Evolutionary conservation across 2,329 filamentous ascomycete species (phyloP), one percentile per base, ranked within the genome.

Genomic region (Colletotrichum viniferum): DNA sequence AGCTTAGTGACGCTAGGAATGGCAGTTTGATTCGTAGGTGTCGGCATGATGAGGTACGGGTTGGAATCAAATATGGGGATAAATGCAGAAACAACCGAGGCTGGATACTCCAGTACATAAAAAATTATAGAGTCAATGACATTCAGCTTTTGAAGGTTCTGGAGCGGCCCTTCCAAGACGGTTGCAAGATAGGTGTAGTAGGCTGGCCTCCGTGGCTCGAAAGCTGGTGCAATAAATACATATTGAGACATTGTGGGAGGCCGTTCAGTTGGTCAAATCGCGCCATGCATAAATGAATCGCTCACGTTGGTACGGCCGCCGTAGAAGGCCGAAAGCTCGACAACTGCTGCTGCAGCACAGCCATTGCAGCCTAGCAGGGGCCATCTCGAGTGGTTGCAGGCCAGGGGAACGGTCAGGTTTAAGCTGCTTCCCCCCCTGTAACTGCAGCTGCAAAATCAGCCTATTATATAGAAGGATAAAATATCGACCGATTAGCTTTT

Each of bases 401-500:
- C n/a, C n/a, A 13, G 0, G n/a, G n/a, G 0, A 13, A 7, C 0
- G 10, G 1, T 2, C n/a, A 4, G 43, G 43, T 52, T 52, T n/a
- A 3, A 52, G 43, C n/a, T 21, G 43, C 43, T 13, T 52, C 10
- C n/a, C 13, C 43, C 43, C 43, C 43, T 52, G 43, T 0, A 52
- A 13, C 2, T 52, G 6, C 43, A 21, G 10, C 43, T 13, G 1
- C 0, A 1, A 21, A 21, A 1, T 52, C n/a, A 52, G 43, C 43
- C 43, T 52, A 1, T 1, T 21, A 52, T 21, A 1, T 0, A 0
- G 6, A 52, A 1, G 43, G n/a, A 52, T 21, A 7, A 0, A 1
- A 21, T 52, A 52, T 52, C 0, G 43, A 52, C 21, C 43, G 3
- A 7, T 48, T 21, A 10, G 10, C 5, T 4, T 48, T 48, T 21